Evolutionary conservation across 2,329 filamentous ascomycete genomes (phyloP).

Genomic region (Verticillium nonalfalfae): DNA sequence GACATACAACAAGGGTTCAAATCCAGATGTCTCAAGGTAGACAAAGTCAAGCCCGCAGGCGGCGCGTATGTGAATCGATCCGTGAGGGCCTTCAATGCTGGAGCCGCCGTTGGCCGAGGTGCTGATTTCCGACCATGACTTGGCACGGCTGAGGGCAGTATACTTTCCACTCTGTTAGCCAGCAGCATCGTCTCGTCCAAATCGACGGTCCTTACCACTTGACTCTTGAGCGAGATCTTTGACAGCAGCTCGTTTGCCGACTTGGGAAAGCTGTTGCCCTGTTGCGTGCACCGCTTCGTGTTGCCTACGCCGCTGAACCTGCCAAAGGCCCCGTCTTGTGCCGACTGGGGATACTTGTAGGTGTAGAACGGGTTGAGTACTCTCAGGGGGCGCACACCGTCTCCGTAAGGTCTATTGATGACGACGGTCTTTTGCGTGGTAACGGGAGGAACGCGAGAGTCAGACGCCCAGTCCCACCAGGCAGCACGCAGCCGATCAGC

Average conservation of each 20-base stretch:
- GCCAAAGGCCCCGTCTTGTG: slow-evolving; percentile 29
- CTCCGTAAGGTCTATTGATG: slow-evolving; percentile 33
- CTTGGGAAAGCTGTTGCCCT: slow-evolving; percentile 25
- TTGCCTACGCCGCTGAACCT: slow-evolving; percentile 10
- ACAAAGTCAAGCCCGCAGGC: slow-evolving; percentile 28
- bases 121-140: slow-evolving; percentile 31
- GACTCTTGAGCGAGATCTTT: slow-evolving; percentile 26
- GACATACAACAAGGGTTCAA: slow-evolving; percentile 40
- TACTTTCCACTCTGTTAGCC: slow-evolving; percentile 23
- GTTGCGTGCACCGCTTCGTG: slow-evolving; percentile 7
- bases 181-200: neutral
- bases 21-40: slow-evolving; percentile 32
- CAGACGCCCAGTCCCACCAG: slow-evolving; percentile 48
- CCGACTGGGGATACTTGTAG: slow-evolving; percentile 39
- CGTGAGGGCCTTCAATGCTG: slow-evolving; percentile 38
- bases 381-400: slow-evolving; percentile 16
- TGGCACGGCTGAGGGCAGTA: slow-evolving; percentile 30
- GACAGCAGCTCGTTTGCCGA: slow-evolving; percentile 28
- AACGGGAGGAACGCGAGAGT: slow-evolving; percentile 35
- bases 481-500: slow-evolving; percentile 40
- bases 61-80: slow-evolving; percentile 31
- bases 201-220: slow-evolving; percentile 23
- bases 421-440: slow-evolving; percentile 25
- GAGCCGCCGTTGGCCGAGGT: slow-evolving; percentile 26
- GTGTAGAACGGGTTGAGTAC: slow-evolving; percentile 47